These are phyloP conservation scores for Kockiozyma suomiensis DNA, from an alignment of 805 yeast species.

Conservation along the genomic window DNA sequence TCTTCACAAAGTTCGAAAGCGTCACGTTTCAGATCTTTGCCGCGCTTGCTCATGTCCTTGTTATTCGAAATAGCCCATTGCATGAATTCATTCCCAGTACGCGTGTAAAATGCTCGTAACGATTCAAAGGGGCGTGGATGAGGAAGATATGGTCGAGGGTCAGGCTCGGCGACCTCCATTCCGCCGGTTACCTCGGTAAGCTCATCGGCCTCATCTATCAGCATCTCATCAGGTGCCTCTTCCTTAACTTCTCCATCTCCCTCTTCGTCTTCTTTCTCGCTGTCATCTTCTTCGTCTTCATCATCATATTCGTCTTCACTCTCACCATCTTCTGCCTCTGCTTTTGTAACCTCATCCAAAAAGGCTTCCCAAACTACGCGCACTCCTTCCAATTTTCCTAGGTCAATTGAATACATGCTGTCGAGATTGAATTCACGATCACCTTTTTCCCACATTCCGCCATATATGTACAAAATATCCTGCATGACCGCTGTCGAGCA, in stretches of 20 bases:
- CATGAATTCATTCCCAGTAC: slow-evolving; percentile 83
- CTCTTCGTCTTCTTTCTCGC: slow-evolving; percentile 67
- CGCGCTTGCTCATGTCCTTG: slow-evolving; percentile 74
- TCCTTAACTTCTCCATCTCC: slow-evolving; percentile 46
- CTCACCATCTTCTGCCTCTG: slow-evolving; percentile 41
- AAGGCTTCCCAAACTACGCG: slow-evolving; percentile 89
- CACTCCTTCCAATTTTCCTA: slow-evolving; percentile 84
- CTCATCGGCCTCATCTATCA: slow-evolving; percentile 58
- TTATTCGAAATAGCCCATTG: slow-evolving; percentile 66
- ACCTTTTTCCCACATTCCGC: slow-evolving; percentile 88
- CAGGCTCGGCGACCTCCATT: slow-evolving; percentile 62
- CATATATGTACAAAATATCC: slow-evolving; percentile 79
- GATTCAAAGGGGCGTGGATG: slow-evolving; percentile 94
- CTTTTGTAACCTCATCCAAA: slow-evolving; percentile 51
- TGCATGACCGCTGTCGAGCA: slow-evolving; percentile 82
- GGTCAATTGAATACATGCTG: slow-evolving; percentile 81
- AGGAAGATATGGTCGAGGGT: slow-evolving; percentile 94
- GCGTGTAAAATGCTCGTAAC: slow-evolving; percentile 77
- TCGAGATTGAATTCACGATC: slow-evolving; percentile 85
- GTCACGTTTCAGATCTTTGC: slow-evolving; percentile 83
- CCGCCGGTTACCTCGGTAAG: slow-evolving; percentile 69
- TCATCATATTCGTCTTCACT: slow-evolving; percentile 57
- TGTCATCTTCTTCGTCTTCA: slow-evolving; percentile 76
- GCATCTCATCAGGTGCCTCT: slow-evolving; percentile 47
- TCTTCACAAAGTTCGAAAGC: slow-evolving; percentile 90